These are phyloP conservation scores for Boletus austroedulis DNA, from an alignment of 1,284 basidiomycete species.

Conservation along the genomic window DNA sequence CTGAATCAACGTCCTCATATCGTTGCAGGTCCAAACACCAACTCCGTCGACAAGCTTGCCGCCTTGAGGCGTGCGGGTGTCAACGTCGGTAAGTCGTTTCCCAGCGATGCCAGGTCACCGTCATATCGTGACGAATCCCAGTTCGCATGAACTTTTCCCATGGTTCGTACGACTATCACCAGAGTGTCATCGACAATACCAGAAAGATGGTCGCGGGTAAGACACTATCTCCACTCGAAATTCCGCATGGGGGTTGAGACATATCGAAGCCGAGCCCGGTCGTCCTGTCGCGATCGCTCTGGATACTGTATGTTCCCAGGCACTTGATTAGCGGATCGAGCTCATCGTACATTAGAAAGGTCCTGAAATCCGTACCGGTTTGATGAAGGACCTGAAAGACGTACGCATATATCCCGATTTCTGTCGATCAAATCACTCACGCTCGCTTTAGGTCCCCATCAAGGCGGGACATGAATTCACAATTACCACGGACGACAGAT, in stretches of 20 bases:
- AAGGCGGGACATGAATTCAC: slow-evolving; percentile 93
- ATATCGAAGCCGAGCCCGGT: slow-evolving; percentile 51
- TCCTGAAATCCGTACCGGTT: slow-evolving; percentile 97
- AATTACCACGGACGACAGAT: slow-evolving; percentile 83
- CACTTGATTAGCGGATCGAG: slow-evolving; percentile 11
- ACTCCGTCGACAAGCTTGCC: slow-evolving; percentile 81
- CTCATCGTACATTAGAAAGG: slow-evolving; percentile 70
- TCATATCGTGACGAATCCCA: slow-evolving; percentile 34
- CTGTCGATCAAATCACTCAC: slow-evolving; percentile 11
- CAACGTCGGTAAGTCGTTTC: slow-evolving; percentile 78
- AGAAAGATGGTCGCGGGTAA: slow-evolving; percentile 77
- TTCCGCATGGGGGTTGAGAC: slow-evolving; percentile 10
- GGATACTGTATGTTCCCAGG: slow-evolving; percentile 70
- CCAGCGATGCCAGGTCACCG: neutral
- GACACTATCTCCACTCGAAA: slow-evolving; percentile 23
- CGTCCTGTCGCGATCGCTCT: slow-evolving; percentile 97
- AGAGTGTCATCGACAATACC: slow-evolving; percentile 96
- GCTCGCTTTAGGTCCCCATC: slow-evolving; percentile 66
- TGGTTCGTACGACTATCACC: slow-evolving; percentile 95
- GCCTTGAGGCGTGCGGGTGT: slow-evolving; percentile 86
- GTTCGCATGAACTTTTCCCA: slow-evolving; percentile 99
- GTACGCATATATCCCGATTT: slow-evolving; percentile 36
- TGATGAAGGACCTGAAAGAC: slow-evolving; percentile 86
- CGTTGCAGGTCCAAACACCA: slow-evolving; percentile 81
- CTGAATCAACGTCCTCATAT: slow-evolving; percentile 14